These are phyloP conservation scores for Solanum etuberosum DNA, from an alignment of 257 asterid species.

Conservation along the genomic window DNA sequence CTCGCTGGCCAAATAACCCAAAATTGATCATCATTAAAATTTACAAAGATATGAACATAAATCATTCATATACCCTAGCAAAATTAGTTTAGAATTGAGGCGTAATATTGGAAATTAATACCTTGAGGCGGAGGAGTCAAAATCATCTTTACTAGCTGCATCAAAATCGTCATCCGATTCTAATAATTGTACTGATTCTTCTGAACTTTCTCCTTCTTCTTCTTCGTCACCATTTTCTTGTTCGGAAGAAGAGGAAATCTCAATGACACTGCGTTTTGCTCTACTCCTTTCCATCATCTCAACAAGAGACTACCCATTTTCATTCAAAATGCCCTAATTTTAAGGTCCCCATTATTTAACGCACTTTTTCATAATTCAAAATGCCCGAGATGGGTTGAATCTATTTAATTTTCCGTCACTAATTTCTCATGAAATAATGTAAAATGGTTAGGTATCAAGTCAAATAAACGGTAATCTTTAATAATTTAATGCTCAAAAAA, in stretches of 20 bases:
- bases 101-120: neutral
- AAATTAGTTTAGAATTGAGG: neutral
- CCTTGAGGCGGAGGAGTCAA: slow-evolving; percentile 25
- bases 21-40: neutral
- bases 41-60: neutral
- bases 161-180: slow-evolving; percentile 5
- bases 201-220: neutral
- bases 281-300: slow-evolving; percentile 4
- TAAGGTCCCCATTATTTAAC: neutral
- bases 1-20: slow-evolving; percentile 3
- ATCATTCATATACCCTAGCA: neutral
- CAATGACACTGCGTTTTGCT: slow-evolving; percentile 15
- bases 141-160: slow-evolving; percentile 10
- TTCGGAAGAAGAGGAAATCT: slow-evolving; percentile 38
- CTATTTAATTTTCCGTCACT: neutral
- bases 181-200: slow-evolving; percentile 18
- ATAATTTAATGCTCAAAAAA: neutral
- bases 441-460: neutral
- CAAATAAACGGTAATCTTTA: no score
- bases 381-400: neutral
- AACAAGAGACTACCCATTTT: neutral
- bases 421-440: neutral
- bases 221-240: neutral
- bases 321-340: neutral
- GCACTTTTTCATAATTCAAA: neutral